Evolutionary conservation across 2,329 filamentous ascomycete genomes (phyloP), one percentile per base, ranked within the genome.

Genomic region (Geosmithia flava): DNA sequence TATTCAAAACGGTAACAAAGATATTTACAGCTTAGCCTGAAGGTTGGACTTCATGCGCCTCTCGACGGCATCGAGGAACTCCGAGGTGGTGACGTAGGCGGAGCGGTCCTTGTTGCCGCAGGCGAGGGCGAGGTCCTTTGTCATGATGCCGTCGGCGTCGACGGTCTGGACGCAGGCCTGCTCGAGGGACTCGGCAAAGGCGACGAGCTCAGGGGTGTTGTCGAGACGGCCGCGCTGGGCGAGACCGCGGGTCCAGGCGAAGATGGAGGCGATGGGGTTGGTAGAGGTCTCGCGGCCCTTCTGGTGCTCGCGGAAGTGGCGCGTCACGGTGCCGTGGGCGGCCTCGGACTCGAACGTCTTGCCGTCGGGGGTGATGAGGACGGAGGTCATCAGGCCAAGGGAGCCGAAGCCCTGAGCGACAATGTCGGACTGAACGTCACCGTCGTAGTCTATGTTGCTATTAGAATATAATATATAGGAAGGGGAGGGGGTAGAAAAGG

Each of bases 181-280:
- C 78, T 98, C 93, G 48, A 98, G 79, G 62, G 77, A 80, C 74
- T 97, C 87, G 50, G 91, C 93, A 61, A 95, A 98, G 46, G 86
- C 78, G 51, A 95, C 81, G 27, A 98, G 75, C 56, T 96, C 90
- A 29, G 90, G 90, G n/a, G 89, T 96, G 47, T 80, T 73, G 69
- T 98, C 93, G 55, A 98, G 81, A 72, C 87, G 85, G 59, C 93
- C 93, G 59, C 93, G 87, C 78, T 96, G 93, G 58, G 87, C 72
- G 45, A 98, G 80, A 60, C 93, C 93, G 51, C 93, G 85, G 51
- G 93, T 97, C 93, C 93, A 98, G 61, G 93, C 93, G 68, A 97
- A 98, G 74, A 98, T 97, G 65, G 88, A 95, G 53, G 93, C 93
- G 60, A 97, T 97, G 52, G 93, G 93, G 81, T 98, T 97, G 57